Percentiles rank a stretch among this genome's conserved stretches.
Evolutionary conservation across 495 filamentous ascomycete genomes (phyloP).

Genomic region (Thozetella sp.): DNA sequence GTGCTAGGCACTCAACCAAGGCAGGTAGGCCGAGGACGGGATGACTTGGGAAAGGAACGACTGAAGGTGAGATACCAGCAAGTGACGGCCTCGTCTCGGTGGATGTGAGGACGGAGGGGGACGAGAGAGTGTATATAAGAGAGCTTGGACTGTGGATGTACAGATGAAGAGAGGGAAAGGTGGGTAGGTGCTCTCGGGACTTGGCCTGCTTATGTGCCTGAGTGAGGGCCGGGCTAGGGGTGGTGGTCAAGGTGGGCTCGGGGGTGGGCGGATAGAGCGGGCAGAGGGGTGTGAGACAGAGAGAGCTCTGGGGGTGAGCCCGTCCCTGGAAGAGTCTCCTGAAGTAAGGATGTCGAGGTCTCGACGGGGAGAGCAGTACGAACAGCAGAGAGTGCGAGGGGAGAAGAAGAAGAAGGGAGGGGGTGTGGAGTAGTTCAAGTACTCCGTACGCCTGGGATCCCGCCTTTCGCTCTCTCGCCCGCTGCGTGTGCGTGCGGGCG

Average conservation of each 20-base stretch:
- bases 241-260: constrained; percentile 5
- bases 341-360: neutral
- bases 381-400: constrained; percentile 3
- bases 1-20: neutral
- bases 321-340: constrained; percentile 1
- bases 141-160: constrained; percentile 28
- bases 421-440: constrained; percentile 8
- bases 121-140: too few relatives aligned
- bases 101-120: constrained; percentile 13
- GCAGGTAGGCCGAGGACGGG: neutral
- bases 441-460: constrained; percentile 6
- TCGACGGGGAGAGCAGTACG: constrained; percentile 3
- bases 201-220: constrained; percentile 31
- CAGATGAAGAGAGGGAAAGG: constrained; percentile 17
- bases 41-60: constrained; percentile 37
- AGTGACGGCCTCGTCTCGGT: constrained; percentile 9
- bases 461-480: neutral
- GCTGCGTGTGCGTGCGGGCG: constrained; percentile 13
- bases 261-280: constrained; percentile 1
- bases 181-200: constrained; percentile 18
- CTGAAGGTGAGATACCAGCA: constrained; percentile 36
- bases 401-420: constrained; percentile 5
- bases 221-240: constrained; percentile 10
- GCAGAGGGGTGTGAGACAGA: neutral
- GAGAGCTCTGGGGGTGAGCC: neutral